A percentile compares a stretch with the other conserved stretches of the same genome.
phyloP scores from a whole-genome alignment of 2,329 filamentous ascomycete species.

The Microcyclosporella mali region DNA sequence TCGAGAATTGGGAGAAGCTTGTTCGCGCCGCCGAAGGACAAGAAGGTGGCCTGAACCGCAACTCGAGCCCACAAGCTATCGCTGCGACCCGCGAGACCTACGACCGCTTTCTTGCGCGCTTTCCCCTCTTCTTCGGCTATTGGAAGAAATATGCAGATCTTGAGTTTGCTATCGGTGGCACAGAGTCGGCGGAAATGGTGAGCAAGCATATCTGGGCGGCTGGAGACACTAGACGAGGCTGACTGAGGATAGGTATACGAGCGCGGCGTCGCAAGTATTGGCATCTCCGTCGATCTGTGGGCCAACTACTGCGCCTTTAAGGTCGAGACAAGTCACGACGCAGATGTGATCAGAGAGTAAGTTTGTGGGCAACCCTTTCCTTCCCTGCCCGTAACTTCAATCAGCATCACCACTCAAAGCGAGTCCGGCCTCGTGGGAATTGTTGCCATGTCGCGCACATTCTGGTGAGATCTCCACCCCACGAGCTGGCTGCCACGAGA shows the following conservation, averaged over 20 bases:
- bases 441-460: constrained; percentile 9
- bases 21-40: constrained; percentile 74
- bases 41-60: constrained; percentile 90
- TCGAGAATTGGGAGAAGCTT: constrained; percentile 91
- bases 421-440: constrained; percentile 12
- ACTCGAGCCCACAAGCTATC: constrained; percentile 91
- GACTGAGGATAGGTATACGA: constrained; percentile 68
- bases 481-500: constrained; percentile 19
- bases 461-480: constrained; percentile 28
- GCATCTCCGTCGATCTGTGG: constrained; percentile 93
- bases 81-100: constrained; percentile 80
- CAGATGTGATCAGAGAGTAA: constrained; percentile 99
- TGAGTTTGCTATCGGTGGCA: constrained; percentile 93
- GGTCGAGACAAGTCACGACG: constrained; percentile 91
- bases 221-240: constrained; percentile 25
- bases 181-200: constrained; percentile 96
- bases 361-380: constrained; percentile 63
- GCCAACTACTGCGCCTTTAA: constrained; percentile 97
- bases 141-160: constrained; percentile 99
- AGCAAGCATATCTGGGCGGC: constrained; percentile 23
- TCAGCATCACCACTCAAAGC: constrained; percentile 10
- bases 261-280: constrained; percentile 85
- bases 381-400: constrained; percentile 26
- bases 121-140: constrained; percentile 92
- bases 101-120: constrained; percentile 89